A percentile compares a stretch with the other conserved stretches of the same genome.
Evolutionary conservation across 441 rosid genomes (phyloP).

Genomic region (Jatropha multifida): DNA sequence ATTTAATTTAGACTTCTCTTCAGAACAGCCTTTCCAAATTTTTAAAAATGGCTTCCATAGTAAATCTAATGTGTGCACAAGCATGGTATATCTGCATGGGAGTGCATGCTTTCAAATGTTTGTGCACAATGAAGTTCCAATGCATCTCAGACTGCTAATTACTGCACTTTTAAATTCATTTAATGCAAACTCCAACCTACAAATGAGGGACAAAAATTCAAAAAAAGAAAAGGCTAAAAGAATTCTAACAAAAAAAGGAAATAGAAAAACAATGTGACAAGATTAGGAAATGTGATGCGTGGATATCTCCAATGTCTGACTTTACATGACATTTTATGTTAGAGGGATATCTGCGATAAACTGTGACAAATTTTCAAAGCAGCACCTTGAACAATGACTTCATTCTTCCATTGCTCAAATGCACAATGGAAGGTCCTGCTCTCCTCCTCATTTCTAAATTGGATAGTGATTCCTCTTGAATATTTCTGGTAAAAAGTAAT

Average conservation of each 20-base stretch:
- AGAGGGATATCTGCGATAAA: conserved; percentile 19
- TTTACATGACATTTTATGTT: neutral
- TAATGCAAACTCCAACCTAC: neutral
- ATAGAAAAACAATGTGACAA: neutral
- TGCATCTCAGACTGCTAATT: neutral
- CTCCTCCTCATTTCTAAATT: conserved; percentile 71
- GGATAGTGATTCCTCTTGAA: conserved; percentile 60
- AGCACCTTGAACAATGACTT: conserved; percentile 58
- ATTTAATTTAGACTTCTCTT: neutral
- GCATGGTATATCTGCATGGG: neutral
- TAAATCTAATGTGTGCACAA: neutral
- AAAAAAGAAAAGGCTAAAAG: neutral
- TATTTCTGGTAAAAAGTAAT: conserved; percentile 57
- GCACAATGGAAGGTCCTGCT: conserved; percentile 69
- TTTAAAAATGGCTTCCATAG: neutral
- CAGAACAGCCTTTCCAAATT: neutral
- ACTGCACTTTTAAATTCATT: neutral
- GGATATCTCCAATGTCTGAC: conserved; percentile 1
- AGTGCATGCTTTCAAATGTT: conserved; percentile 4
- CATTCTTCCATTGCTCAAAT: conserved; percentile 77
- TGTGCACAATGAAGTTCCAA: neutral
- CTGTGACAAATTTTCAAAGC: conserved; percentile 31
- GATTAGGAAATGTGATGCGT: too few relatives aligned
- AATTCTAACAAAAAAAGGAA: neutral
- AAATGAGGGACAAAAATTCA: neutral